Percentiles rank a stretch among this genome's conserved stretches.
Evolutionary conservation across 345 rosid genomes (phyloP).

Genomic region (Eucalyptus curtisii): DNA sequence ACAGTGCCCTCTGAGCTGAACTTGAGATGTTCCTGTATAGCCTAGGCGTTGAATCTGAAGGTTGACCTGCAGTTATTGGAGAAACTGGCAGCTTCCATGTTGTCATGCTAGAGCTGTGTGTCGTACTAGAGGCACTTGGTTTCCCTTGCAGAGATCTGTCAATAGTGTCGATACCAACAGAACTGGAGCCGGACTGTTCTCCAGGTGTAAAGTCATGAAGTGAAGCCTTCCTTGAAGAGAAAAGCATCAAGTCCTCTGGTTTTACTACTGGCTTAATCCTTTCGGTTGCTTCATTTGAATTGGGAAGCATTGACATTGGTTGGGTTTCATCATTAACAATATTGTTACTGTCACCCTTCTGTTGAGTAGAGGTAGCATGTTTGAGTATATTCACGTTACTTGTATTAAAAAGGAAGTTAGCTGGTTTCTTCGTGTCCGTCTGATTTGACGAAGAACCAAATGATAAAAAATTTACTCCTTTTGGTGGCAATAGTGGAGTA

Average conservation of each 20-base stretch:
- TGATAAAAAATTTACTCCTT: conserved; percentile 29
- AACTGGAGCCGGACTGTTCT: not conserved
- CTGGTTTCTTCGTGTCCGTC: not conserved
- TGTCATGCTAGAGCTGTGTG: not conserved
- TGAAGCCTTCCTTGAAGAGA: conserved; percentile 6
- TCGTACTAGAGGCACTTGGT: not conserved
- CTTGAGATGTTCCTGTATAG: conserved; percentile 13
- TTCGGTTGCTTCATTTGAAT: conserved; percentile 4
- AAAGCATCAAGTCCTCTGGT: conserved; percentile 35
- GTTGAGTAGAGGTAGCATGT: conserved; percentile 1
- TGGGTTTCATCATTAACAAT: not conserved
- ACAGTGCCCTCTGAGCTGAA: conserved; percentile 32
- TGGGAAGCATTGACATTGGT: not conserved
- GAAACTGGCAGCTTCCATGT: conserved; percentile 3
- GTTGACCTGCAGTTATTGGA: conserved; percentile 7
- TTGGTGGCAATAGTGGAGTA: conserved; percentile 17
- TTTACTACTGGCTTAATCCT: not conserved
- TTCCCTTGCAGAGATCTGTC: conserved; percentile 7
- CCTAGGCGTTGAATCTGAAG: conserved; percentile 6
- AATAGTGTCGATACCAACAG: not conserved
- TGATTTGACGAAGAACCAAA: conserved; percentile 8
- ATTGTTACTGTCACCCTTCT: not conserved
- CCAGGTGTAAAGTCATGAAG: not conserved
- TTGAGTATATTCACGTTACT: conserved; percentile 1
- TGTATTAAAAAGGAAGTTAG: conserved; percentile 4